Evolutionary conservation across 83 land plant genomes (phyloP).

Genomic region (Picea abies): DNA sequence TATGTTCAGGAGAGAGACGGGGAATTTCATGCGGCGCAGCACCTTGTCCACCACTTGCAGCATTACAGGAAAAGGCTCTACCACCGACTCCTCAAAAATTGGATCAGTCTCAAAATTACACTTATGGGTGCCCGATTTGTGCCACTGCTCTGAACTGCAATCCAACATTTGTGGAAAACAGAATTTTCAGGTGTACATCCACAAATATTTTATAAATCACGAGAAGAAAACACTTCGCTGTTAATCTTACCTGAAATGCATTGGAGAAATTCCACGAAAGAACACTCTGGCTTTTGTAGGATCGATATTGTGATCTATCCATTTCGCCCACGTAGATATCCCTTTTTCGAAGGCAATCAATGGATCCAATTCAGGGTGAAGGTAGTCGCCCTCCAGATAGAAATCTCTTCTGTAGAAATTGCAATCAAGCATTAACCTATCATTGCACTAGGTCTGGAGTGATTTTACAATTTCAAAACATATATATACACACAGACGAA

Average conservation of each 20-base stretch:
- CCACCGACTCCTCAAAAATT: neutral
- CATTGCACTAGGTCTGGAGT: too few species aligned
- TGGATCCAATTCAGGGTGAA: conserved; percentile 19
- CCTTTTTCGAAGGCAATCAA: conserved; percentile 14
- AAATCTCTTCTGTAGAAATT: conserved; percentile 23
- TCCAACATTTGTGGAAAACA: neutral
- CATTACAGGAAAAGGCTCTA: conserved; percentile 16
- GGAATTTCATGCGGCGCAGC: too few species aligned
- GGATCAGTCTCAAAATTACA: conserved; percentile 26
- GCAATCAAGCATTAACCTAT: neutral
- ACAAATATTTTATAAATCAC: neutral
- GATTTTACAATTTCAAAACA: neutral
- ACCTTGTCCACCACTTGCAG: too few species aligned
- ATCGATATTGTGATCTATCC: conserved; percentile 28
- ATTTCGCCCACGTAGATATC: conserved; percentile 29
- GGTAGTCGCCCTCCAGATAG: conserved; percentile 13
- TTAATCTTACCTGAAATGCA: conserved; percentile 31
- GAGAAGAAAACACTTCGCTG: neutral
- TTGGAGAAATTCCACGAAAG: conserved; percentile 34
- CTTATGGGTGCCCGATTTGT: conserved; percentile 1
- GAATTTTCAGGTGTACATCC: neutral
- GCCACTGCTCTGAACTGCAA: conserved; percentile 19
- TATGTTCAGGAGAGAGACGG: too few species aligned
- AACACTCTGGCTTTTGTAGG: conserved; percentile 22
- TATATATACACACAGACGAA: conserved; percentile 21